These are phyloP conservation scores for Mycena galopus DNA, from an alignment of 768 basidiomycete genomes.

Conservation along the genomic window DNA sequence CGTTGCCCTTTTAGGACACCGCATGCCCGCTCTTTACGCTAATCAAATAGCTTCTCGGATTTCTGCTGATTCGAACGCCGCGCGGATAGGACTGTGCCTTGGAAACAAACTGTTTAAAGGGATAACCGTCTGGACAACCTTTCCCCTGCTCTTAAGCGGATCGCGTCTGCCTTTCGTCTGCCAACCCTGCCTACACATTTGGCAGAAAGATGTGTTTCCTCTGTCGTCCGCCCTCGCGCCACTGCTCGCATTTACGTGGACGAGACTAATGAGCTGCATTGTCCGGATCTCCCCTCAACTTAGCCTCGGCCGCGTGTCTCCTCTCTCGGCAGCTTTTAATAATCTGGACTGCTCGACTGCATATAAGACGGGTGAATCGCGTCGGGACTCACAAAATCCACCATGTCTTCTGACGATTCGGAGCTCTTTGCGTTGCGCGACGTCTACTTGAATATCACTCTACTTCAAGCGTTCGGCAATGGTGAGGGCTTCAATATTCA, in stretches of 20 bases:
- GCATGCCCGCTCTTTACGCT: background rate
- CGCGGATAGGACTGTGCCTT: constrained; percentile 7
- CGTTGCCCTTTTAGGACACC: background rate
- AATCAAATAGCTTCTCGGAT: constrained; percentile 16
- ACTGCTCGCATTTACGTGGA: constrained; percentile 12
- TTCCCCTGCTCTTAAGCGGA: constrained; percentile 2
- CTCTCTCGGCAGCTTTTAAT: background rate
- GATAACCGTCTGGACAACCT: background rate
- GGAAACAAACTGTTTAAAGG: background rate
- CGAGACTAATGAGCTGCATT: constrained; percentile 12
- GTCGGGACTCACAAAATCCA: background rate
- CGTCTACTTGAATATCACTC: constrained; percentile 27
- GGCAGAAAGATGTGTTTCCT: background rate
- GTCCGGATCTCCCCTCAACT: constrained; percentile 4
- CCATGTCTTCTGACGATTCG: constrained; percentile 16
- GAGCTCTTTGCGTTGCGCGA: constrained; percentile 26
- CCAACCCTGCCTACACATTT: background rate
- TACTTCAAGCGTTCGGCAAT: constrained; percentile 24
- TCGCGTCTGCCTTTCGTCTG: constrained; percentile 17
- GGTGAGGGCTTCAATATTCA: constrained; percentile 1
- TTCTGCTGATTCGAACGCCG: constrained; percentile 28
- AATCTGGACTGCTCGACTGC: background rate
- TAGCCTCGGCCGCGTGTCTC: constrained; percentile 7
- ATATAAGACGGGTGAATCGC: constrained; percentile 3
- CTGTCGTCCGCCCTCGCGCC: background rate